Percentiles rank a stretch among this genome's conserved stretches.
Conservation (phyloP, 2,329 filamentous ascomycete species). For the Penicillium freii region DNA sequence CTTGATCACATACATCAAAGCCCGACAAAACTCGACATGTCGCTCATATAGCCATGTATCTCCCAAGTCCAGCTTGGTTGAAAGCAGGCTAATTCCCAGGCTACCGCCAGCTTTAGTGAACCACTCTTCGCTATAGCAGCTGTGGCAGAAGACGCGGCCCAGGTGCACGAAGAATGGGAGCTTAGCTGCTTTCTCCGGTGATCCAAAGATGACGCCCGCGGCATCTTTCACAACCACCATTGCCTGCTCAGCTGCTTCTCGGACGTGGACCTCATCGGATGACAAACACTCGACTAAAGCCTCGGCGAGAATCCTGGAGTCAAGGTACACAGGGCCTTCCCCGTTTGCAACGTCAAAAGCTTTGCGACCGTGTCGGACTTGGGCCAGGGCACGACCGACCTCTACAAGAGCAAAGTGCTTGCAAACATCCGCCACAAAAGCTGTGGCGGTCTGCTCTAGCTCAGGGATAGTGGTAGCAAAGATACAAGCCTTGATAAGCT, state of each 20-base stretch:
- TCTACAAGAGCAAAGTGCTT: conserved; percentile 90
- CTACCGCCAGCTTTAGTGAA: conserved; percentile 95
- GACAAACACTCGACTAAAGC: conserved; percentile 87
- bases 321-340: conserved; percentile 82
- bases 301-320: conserved; percentile 82
- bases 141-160: conserved; percentile 82
- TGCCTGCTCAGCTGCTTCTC: conserved; percentile 76
- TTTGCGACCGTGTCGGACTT: conserved; percentile 71
- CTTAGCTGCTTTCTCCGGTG: conserved; percentile 66
- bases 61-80: conserved; percentile 79
- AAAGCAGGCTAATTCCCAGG: conserved; percentile 81
- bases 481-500: conserved; percentile 83
- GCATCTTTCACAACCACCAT: conserved; percentile 77
- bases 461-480: conserved; percentile 80
- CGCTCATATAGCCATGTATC: conserved; percentile 78
- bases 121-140: conserved; percentile 97
- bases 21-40: conserved; percentile 82
- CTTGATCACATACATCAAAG: conserved; percentile 96
- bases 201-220: conserved; percentile 75
- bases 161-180: conserved; percentile 84
- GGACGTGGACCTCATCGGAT: conserved; percentile 75
- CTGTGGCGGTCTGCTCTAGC: conserved; percentile 70
- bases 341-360: conserved; percentile 82
- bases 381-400: conserved; percentile 77
- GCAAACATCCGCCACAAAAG: conserved; percentile 76